Base-by-base conservation (phyloP, 1,284 basidiomycete genomes). In the Pseudozyma hubeiensis region DNA sequence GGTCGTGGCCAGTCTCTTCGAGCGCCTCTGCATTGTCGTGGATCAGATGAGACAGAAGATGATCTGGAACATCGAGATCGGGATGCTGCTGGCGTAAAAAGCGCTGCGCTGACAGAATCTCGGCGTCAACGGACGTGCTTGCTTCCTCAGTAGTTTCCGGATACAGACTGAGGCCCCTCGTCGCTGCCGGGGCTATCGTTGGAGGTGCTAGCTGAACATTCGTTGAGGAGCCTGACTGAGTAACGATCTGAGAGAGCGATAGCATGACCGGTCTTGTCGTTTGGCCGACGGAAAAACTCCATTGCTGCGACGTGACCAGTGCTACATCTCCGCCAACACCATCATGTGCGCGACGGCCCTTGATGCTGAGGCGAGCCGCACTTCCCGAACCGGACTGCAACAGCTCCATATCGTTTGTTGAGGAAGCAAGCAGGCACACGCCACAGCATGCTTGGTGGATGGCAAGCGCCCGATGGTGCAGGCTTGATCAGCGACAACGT, bases 311-410 rank as follows among this genome's bases (percentile, higher is more conserved):
- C 3, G 49, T 19, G 46, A 68, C 17, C 5, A 29, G 30, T 6
- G 41, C 11, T 1, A 33, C 29, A 17, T 16, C 24, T 19, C 14
- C 16, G 16, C 46, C 40, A 16, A 17, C 35, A 10, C 29, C 45
- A 24, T 73, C 47, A 10, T 9, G 37, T 10, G 61, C 61, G 39
- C 50, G 60, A 45, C 43, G 49, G 41, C 60, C 57, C 35, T 48
- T 24, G 11, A 67, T 39, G 29, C 30, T 41, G 35, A 73, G 61
- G 24, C 64, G 64, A 13, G 55, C 41, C 50, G 61, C 61, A 31
- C 70, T 64, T 41, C 70, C 64, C 47, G 70, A 67, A 14, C 64
- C 70, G n/a, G 54, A 37, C 39, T 57, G 61, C 16, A 64, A 45
- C 11, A 7, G 10, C 13, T 63, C 55, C 65, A 68, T 68, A 24